A percentile compares a stretch with the other conserved stretches of the same genome.
phyloP scores from a whole-genome alignment of 2,329 filamentous ascomycete genomes.

The Fusarium solani-melongenae region DNA sequence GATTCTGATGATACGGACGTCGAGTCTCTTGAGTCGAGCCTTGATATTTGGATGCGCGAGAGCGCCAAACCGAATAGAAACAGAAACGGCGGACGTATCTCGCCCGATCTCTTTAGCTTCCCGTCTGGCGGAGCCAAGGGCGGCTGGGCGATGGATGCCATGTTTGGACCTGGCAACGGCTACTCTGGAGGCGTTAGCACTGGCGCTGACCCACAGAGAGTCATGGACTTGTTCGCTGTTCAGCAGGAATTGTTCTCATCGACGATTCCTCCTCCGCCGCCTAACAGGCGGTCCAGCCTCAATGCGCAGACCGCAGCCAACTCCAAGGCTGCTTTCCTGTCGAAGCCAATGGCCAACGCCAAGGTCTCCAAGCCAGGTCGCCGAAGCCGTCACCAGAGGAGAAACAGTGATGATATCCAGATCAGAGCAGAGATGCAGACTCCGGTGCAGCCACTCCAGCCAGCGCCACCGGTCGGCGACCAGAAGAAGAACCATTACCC shows the following conservation, averaged over 20 bases:
- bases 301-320: constrained; percentile 57
- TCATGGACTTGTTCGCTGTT: constrained; percentile 59
- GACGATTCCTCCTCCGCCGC: constrained; percentile 57
- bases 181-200: constrained; percentile 39
- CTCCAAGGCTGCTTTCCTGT: constrained; percentile 25
- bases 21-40: constrained; percentile 59
- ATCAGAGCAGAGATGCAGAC: constrained; percentile 40
- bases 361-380: constrained; percentile 32
- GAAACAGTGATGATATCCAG: constrained; percentile 48
- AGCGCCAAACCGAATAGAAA: constrained; percentile 55
- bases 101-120: constrained; percentile 67
- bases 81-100: constrained; percentile 45
- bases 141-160: constrained; percentile 61
- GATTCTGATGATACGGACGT: constrained; percentile 55
- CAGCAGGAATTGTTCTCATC: constrained; percentile 53
- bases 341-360: constrained; percentile 27
- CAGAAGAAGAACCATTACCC: constrained; percentile 60
- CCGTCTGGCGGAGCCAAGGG: constrained; percentile 51
- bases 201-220: constrained; percentile 51
- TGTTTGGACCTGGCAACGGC: constrained; percentile 53
- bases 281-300: constrained; percentile 65
- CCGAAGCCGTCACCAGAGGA: constrained; percentile 29
- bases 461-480: constrained; percentile 36
- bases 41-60: constrained; percentile 69
- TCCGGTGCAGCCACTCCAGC: constrained; percentile 40